A percentile compares a stretch with the other conserved stretches of the same genome.
phyloP scores from a whole-genome alignment of 345 rosid genomes.

The Physaria fendleri region DNA sequence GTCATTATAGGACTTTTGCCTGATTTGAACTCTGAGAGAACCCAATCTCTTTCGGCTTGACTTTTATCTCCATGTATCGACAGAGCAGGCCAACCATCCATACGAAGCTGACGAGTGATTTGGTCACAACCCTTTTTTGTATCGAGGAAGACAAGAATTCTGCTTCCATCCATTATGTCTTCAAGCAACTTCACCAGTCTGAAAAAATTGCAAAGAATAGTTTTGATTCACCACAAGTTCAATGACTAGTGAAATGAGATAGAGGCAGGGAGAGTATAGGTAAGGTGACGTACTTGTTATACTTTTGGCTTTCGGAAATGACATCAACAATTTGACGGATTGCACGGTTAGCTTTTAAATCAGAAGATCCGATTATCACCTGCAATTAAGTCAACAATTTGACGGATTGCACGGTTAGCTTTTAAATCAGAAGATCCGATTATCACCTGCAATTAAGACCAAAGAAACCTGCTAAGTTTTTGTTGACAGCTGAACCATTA shows the following conservation, averaged over 20 bases:
- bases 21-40: slow-evolving; percentile 92
- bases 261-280: neutral
- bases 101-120: slow-evolving; percentile 94
- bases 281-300: slow-evolving; percentile 58
- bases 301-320: slow-evolving; percentile 87
- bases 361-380: slow-evolving; percentile 90
- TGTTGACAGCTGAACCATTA: neutral
- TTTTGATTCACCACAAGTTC: neutral
- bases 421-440: slow-evolving; percentile 91
- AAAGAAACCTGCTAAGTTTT: slow-evolving; percentile 5
- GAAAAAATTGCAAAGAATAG: slow-evolving; percentile 2
- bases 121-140: slow-evolving; percentile 99
- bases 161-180: slow-evolving; percentile 99
- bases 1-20: slow-evolving; percentile 99
- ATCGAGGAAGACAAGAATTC: slow-evolving; percentile 90
- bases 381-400: slow-evolving; percentile 37
- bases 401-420: slow-evolving; percentile 96
- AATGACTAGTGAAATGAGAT: neutral
- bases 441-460: slow-evolving; percentile 46
- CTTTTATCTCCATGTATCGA: slow-evolving; percentile 99
- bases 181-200: slow-evolving; percentile 94
- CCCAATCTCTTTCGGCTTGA: slow-evolving; percentile 99
- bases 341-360: slow-evolving; percentile 93
- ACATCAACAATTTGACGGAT: slow-evolving; percentile 90
- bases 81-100: slow-evolving; percentile 99